These are phyloP conservation scores for Zymoseptoria tritici DNA, from an alignment of 2,329 filamentous ascomycete species.

Conservation along the genomic window DNA sequence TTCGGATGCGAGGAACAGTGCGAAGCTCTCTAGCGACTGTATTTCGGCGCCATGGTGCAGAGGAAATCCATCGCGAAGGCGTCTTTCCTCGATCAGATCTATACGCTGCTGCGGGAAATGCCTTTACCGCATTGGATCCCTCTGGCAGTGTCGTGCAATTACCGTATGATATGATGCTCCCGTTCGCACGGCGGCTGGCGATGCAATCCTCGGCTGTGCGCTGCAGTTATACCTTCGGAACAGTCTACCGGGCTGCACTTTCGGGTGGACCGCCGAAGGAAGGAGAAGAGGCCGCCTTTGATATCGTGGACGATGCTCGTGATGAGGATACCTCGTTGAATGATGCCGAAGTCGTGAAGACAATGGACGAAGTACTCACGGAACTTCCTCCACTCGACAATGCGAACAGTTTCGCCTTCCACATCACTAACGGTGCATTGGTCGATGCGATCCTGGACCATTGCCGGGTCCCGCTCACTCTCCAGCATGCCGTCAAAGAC, in stretches of 20 bases:
- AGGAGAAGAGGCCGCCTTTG: slow-evolving; percentile 89
- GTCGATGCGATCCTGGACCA: slow-evolving; percentile 84
- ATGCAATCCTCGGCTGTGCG: slow-evolving; percentile 59
- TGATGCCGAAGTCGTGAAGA: slow-evolving; percentile 89
- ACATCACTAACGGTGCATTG: slow-evolving; percentile 81
- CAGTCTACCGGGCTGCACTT: slow-evolving; percentile 72
- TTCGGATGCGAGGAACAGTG: slow-evolving; percentile 43
- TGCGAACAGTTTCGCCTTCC: slow-evolving; percentile 71
- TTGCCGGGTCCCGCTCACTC: slow-evolving; percentile 66
- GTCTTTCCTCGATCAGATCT: slow-evolving; percentile 77
- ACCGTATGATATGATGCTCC: slow-evolving; percentile 88
- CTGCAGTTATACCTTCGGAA: slow-evolving; percentile 79
- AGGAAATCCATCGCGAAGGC: slow-evolving; percentile 66
- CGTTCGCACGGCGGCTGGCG: slow-evolving; percentile 77
- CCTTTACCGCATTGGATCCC: slow-evolving; percentile 71
- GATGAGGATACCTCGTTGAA: slow-evolving; percentile 64
- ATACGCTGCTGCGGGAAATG: slow-evolving; percentile 57
- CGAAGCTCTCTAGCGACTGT: slow-evolving; percentile 68
- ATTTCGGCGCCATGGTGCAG: slow-evolving; percentile 81
- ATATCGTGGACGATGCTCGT: slow-evolving; percentile 73
- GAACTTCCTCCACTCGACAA: slow-evolving; percentile 65
- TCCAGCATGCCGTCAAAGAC: slow-evolving; percentile 68
- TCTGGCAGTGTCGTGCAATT: slow-evolving; percentile 85
- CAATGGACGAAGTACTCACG: slow-evolving; percentile 81
- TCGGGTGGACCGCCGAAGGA: slow-evolving; percentile 74